phyloP scores from a whole-genome alignment of 441 rosid genomes.

The Pelargonium fulgidum region DNA sequence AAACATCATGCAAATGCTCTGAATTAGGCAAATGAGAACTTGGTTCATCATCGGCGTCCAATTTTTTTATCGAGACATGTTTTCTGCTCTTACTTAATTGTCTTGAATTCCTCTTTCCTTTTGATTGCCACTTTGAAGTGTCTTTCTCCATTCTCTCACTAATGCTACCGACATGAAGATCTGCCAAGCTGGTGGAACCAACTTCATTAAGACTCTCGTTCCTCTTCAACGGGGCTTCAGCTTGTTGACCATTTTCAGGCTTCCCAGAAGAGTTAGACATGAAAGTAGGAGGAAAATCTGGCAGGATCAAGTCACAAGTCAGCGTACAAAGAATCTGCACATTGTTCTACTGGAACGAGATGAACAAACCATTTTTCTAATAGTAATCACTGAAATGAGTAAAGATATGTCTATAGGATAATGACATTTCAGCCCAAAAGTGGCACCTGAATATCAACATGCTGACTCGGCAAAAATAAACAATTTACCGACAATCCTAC shows the following conservation, averaged over 20 bases:
- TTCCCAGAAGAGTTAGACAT: not conserved
- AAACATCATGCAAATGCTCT: slow-evolving; percentile 32
- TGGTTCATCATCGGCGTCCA: slow-evolving; percentile 37
- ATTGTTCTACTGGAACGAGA: not conserved
- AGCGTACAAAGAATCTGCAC: not conserved
- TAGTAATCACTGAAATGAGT: not conserved
- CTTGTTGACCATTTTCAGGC: not conserved
- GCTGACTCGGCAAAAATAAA: no score
- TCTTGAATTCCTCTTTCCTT: slow-evolving; percentile 93
- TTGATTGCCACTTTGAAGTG: slow-evolving; percentile 80
- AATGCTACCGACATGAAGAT: slow-evolving; percentile 28
- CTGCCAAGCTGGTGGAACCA: slow-evolving; percentile 33
- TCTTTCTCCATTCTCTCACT: slow-evolving; percentile 60
- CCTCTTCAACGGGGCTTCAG: no score
- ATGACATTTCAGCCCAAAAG: no score
- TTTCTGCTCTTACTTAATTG: slow-evolving; percentile 50
- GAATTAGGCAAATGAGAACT: slow-evolving; percentile 28
- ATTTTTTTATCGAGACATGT: slow-evolving; percentile 41
- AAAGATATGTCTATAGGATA: no score
- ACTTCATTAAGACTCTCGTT: slow-evolving; percentile 39
- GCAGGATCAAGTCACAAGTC: not conserved
- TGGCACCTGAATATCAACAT: not conserved
- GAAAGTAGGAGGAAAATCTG: not conserved
- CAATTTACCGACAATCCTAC: slow-evolving; percentile 22
- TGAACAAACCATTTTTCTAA: not conserved